phyloP scores from a whole-genome alignment of 257 asterid genomes.

The Salvia rosmarinus region DNA sequence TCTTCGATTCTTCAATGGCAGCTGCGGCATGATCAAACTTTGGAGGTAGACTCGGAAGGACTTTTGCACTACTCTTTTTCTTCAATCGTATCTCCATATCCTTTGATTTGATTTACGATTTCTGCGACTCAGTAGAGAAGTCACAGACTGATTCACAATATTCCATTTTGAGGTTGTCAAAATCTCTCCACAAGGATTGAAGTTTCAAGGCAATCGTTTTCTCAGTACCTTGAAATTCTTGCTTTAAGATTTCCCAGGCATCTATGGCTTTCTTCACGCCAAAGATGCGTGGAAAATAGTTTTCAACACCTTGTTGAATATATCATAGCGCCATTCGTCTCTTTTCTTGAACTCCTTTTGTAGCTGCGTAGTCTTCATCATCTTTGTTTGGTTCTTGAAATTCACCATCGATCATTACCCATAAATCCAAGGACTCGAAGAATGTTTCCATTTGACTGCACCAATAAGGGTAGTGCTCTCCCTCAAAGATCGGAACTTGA shows the following conservation, averaged over 20 bases:
- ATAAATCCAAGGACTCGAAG: background rate
- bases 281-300: background rate
- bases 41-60: no score
- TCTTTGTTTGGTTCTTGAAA: background rate
- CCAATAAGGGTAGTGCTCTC: constrained; percentile 17
- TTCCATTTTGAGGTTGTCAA: constrained; percentile 20
- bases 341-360: no score
- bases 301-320: background rate
- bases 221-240: no score
- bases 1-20: no score
- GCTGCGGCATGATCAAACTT: no score
- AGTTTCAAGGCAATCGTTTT: background rate
- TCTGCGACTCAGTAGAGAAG: background rate
- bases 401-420: background rate
- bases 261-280: background rate
- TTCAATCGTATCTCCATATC: background rate
- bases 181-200: background rate
- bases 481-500: constrained; percentile 11
- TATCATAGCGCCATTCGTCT: background rate
- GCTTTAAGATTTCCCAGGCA: background rate
- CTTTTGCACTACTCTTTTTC: no score
- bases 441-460: constrained; percentile 20
- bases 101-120: constrained; percentile 4
- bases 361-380: no score
- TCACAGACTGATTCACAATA: background rate